Base-by-base conservation (phyloP, 2,329 filamentous ascomycete species). In the Knoxdaviesia capensis region DNA sequence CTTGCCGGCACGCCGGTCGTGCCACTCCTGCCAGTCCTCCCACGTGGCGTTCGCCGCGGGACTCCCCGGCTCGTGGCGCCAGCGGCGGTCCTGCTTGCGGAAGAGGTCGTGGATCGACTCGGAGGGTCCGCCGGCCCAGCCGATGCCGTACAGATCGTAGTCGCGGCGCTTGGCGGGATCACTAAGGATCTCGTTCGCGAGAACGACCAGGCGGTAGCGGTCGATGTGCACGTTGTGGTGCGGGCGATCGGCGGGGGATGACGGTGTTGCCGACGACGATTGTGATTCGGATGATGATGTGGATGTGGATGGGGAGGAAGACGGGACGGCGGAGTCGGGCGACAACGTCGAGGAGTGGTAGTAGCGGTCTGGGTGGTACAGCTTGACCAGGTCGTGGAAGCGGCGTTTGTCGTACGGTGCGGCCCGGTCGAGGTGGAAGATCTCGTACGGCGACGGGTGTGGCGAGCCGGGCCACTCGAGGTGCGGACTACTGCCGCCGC, bases 1-100 rank as follows among this genome's bases (percentile, higher is more conserved):
- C 48, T 56, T 56, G 50, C 65, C 62, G 40, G 65, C 57, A 53
- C 64, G 57, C 56, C 66, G 57, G 33, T 74, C 65, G 50, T 82
- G 71, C 77, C 80, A 93, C 38, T 68, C 69, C 61, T 94, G 84
- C 87, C 87, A 94, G 56, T 98, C 90, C 56, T 98, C 90, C 90
- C 90, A 98, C 0, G 90, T 96, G 1, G 85, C 90, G 56, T 96
- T 96, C 41, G 67, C 68, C 8, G 71, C 57, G 43, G 59, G 69
- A 29, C 63, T 64, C 0, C 64, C 42, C 30, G 31, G 11, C n/a
- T 30, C 39, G 9, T 60, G 51, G 34, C 69, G 63, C 71, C 71
- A 77, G 5, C 57, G 53, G 29, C 53, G 56, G 47, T 73, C 63
- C 10, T 59, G 56, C 3, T 56, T 48, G 35, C 65, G 59, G 42